These are phyloP conservation scores for Phytomonas serpens DNA, from an alignment of 208 protist genomes.

Conservation along the genomic window DNA sequence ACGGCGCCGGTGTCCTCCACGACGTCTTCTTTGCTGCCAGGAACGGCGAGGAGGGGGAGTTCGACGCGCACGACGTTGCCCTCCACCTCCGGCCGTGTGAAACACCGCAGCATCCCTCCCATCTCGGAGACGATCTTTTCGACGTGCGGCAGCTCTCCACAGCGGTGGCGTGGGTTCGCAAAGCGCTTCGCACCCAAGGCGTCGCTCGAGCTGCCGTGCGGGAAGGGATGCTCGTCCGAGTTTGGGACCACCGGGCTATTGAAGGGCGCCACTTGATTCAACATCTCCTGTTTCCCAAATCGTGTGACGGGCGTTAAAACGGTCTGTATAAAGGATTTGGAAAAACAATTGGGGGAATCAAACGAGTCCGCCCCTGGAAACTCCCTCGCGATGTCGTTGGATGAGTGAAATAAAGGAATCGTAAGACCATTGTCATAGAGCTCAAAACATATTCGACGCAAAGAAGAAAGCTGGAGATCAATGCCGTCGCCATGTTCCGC, in stretches of 20 bases:
- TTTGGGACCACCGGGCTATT: conserved; percentile 6
- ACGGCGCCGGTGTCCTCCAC: conserved; percentile 1
- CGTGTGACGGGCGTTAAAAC: neutral
- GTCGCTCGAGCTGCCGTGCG: neutral
- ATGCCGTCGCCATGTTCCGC: conserved; percentile 13
- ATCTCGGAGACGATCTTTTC: conserved; percentile 36
- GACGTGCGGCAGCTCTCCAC: conserved; percentile 25
- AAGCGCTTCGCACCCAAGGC: neutral
- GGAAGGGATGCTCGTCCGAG: neutral
- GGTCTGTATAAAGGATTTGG: neutral
- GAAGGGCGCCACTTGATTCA: conserved; percentile 4
- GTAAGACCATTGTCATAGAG: conserved; percentile 42
- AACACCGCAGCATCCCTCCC: conserved; percentile 59
- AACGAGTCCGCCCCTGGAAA: neutral
- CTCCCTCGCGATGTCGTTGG: conserved; percentile 11
- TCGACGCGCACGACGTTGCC: conserved; percentile 55
- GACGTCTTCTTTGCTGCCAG: conserved; percentile 30
- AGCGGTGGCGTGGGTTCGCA: conserved; percentile 7
- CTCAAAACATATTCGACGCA: conserved; percentile 67
- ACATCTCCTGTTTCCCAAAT: neutral
- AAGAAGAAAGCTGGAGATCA: conserved; percentile 27
- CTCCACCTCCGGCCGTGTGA: conserved; percentile 38
- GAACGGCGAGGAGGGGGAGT: conserved; percentile 66
- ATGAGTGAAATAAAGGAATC: conserved; percentile 22
- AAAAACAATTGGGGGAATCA: neutral